Evolutionary conservation across 306 rosid genomes (phyloP).

Genomic region (Vigna angularis): DNA sequence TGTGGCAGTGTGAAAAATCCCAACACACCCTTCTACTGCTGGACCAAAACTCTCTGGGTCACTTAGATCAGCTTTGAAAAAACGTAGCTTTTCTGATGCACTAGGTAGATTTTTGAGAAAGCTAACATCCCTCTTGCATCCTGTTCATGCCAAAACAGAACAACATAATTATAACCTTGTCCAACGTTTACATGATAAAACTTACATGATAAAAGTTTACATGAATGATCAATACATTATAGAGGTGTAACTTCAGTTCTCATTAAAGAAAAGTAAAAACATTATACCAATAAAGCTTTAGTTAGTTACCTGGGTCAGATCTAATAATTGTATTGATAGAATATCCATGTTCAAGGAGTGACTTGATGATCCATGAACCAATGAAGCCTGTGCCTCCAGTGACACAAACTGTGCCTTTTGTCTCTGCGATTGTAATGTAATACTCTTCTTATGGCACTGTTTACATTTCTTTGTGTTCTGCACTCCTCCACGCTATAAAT

Average conservation of each 20-base stretch:
- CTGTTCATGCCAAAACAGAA: constrained; percentile 21
- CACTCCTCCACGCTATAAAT: neutral
- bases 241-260: neutral
- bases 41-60: constrained; percentile 56
- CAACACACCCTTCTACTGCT: constrained; percentile 63
- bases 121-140: constrained; percentile 43
- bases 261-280: too few relatives aligned
- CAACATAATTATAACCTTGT: neutral
- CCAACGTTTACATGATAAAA: neutral
- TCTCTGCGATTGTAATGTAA: constrained; percentile 41
- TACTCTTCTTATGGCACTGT: neutral
- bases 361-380: constrained; percentile 61
- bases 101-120: constrained; percentile 63
- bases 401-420: constrained; percentile 55
- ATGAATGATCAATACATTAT: neutral
- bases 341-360: constrained; percentile 62
- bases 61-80: constrained; percentile 65
- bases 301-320: constrained; percentile 48
- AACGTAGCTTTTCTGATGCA: constrained; percentile 58
- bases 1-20: constrained; percentile 65
- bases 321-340: constrained; percentile 55
- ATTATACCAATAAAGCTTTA: neutral
- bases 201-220: neutral
- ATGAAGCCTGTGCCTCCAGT: constrained; percentile 63
- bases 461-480: constrained; percentile 1